These are phyloP conservation scores for Cryptosporidium tyzzeri DNA, from an alignment of 169 alveolate genomes.

Conservation along the genomic window DNA sequence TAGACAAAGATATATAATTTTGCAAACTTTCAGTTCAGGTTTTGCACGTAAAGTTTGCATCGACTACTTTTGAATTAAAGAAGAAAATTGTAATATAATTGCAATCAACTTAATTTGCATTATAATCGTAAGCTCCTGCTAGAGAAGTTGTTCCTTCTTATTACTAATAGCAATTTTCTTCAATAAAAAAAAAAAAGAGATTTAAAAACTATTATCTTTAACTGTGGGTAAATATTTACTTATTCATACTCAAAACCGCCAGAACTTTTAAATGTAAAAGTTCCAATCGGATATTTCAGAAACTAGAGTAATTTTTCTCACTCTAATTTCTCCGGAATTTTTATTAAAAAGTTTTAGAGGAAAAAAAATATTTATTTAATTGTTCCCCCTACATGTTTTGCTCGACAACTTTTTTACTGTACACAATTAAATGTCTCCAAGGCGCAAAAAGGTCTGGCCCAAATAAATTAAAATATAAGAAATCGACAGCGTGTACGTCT, in stretches of 20 bases:
- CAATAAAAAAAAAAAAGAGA: no score
- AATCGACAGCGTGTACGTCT: conserved; percentile 79
- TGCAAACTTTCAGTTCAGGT: not conserved
- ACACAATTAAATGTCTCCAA: conserved; percentile 54
- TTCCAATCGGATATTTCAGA: not conserved
- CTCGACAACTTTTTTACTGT: conserved; percentile 36
- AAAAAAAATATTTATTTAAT: not conserved
- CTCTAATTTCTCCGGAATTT: not conserved
- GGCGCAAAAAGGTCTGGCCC: conserved; percentile 67
- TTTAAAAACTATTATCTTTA: not conserved
- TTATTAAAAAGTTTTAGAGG: not conserved
- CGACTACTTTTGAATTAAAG: not conserved
- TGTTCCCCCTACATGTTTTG: conserved; percentile 2
- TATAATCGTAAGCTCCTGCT: not conserved
- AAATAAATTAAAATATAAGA: not conserved
- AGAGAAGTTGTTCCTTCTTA: no score
- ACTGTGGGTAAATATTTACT: not conserved
- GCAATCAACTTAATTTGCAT: not conserved
- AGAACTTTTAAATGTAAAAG: not conserved
- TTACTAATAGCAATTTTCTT: not conserved
- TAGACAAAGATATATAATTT: no score
- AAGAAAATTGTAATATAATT: not conserved
- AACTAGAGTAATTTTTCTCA: not conserved
- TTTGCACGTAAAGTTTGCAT: not conserved
- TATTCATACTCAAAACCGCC: not conserved